Conservation (phyloP, 2,329 filamentous ascomycete species). For the Penicillium corylophilum region DNA sequence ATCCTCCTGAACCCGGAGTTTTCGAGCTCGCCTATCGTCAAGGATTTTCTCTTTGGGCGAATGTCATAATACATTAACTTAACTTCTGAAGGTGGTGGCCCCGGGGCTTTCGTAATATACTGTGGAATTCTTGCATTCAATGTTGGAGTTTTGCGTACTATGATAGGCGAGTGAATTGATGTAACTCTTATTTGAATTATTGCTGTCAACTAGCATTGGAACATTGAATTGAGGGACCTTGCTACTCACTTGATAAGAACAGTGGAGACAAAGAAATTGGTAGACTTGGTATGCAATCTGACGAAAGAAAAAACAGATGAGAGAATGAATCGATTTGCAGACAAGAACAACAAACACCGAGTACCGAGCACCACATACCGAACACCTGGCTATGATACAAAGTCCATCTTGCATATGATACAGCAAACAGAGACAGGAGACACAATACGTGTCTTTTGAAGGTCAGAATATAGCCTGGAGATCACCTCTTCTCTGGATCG, state of each 20-base stretch:
- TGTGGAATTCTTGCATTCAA: neutral
- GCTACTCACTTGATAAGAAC: neutral
- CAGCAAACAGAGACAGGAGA: neutral
- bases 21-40: conserved; percentile 82
- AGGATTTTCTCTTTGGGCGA: conserved; percentile 75
- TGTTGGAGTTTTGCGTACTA: neutral
- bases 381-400: conserved; percentile 10
- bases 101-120: neutral
- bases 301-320: conserved; percentile 1
- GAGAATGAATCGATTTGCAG: neutral
- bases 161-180: neutral
- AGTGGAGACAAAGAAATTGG: neutral
- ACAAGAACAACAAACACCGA: neutral
- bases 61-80: conserved; percentile 20
- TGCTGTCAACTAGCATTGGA: neutral
- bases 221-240: neutral
- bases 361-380: neutral
- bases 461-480: neutral
- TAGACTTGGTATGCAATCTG: neutral
- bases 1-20: conserved; percentile 92
- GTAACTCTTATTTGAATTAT: neutral
- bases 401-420: conserved; percentile 5
- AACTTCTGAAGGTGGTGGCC: neutral
- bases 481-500: neutral
- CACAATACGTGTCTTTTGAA: neutral